Conservation (phyloP, 805 yeast species). For the Yamadazyma kitorensis region DNA sequence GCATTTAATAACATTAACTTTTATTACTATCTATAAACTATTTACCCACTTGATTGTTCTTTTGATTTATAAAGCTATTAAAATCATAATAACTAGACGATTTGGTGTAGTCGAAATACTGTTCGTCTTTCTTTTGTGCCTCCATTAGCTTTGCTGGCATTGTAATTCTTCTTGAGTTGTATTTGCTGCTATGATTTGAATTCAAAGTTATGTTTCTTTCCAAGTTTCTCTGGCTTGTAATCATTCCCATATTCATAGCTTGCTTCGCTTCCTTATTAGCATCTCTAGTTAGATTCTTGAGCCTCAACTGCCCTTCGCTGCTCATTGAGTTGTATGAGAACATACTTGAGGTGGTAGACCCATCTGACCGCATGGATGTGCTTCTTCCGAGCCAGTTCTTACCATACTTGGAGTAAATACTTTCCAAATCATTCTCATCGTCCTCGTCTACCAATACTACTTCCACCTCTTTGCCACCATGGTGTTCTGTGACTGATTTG, state of each 20-base stretch:
- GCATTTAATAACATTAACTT: not conserved
- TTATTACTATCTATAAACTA: not conserved
- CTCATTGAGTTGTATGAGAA: slow-evolving; percentile 18
- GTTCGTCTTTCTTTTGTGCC: slow-evolving; percentile 11
- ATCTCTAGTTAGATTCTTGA: slow-evolving; percentile 1
- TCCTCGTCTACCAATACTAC: slow-evolving; percentile 43
- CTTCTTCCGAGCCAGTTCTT: slow-evolving; percentile 26
- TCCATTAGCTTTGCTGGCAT: slow-evolving; percentile 7
- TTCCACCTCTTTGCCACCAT: slow-evolving; percentile 38
- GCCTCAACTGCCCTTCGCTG: slow-evolving; percentile 18
- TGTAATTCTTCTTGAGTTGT: slow-evolving; percentile 15
- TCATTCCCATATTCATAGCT: not conserved
- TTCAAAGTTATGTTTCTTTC: slow-evolving; percentile 6
- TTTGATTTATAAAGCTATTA: slow-evolving; percentile 33
- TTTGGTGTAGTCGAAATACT: slow-evolving; percentile 35
- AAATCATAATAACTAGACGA: slow-evolving; percentile 29
- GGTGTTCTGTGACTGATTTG: slow-evolving; percentile 37
- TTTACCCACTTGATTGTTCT: slow-evolving; percentile 5
- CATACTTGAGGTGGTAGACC: slow-evolving; percentile 15
- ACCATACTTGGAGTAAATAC: slow-evolving; percentile 41
- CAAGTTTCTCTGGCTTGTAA: slow-evolving; percentile 4
- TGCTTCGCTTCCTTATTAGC: too few species aligned
- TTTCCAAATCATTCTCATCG: slow-evolving; percentile 27
- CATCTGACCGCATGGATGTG: slow-evolving; percentile 19
- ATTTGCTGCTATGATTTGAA: slow-evolving; percentile 14